phyloP scores from a whole-genome alignment of 345 rosid species.

The Pelargonium nanum region DNA sequence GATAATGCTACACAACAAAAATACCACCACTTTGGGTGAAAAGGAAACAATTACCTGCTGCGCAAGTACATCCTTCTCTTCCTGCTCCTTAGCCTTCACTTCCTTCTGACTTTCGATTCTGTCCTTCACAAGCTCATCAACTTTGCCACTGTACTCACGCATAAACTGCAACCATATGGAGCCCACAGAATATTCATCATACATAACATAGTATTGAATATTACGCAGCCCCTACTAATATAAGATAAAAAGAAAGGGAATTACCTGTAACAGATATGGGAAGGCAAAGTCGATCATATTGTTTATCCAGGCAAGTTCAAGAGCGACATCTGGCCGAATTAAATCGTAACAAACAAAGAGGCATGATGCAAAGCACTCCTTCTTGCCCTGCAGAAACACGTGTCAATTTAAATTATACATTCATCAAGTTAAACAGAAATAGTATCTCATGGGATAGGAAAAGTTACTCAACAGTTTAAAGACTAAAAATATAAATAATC shows the following conservation, averaged over 20 bases:
- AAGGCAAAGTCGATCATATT: constrained; percentile 42
- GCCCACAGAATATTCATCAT: not conserved
- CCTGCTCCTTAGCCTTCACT: constrained; percentile 61
- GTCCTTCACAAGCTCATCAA: constrained; percentile 76
- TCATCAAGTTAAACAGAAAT: too few relatives aligned
- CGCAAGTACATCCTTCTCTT: constrained; percentile 73
- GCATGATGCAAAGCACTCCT: constrained; percentile 44
- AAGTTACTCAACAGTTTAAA: not conserved
- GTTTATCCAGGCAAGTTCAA: constrained; percentile 44
- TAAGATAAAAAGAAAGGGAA: not conserved
- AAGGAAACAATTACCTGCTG: constrained; percentile 64
- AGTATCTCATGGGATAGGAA: not conserved
- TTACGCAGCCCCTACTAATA: too few relatives aligned
- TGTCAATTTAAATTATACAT: too few relatives aligned
- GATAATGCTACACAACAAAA: too few relatives aligned
- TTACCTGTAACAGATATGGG: constrained; percentile 28
- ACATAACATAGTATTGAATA: not conserved
- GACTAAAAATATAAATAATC: not conserved
- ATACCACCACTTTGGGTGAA: too few relatives aligned
- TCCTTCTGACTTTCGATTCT: constrained; percentile 61
- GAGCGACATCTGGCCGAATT: constrained; percentile 34
- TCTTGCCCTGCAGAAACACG: constrained; percentile 30
- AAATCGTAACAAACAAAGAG: constrained; percentile 43
- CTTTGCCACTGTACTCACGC: constrained; percentile 78
- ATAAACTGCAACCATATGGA: constrained; percentile 38